Percentiles rank a stretch among this genome's conserved stretches.
Evolutionary conservation across 2,329 filamentous ascomycete species (phyloP).

Genomic region (Xylaria sp.): DNA sequence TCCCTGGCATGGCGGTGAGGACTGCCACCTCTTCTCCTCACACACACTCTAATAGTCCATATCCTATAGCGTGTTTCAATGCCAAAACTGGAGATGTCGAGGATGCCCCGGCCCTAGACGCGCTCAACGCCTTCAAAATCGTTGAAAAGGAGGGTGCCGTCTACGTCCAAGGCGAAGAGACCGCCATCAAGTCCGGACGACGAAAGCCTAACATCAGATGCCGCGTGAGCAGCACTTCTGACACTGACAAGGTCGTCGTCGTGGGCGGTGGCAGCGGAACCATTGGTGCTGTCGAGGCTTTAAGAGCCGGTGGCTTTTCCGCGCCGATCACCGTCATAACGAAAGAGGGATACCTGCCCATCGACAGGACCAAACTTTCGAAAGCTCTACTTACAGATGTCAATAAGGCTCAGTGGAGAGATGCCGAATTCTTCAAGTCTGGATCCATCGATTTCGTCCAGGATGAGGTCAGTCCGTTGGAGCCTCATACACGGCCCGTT

Average conservation of each 20-base stretch:
- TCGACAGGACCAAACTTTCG: constrained; percentile 94
- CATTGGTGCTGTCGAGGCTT: constrained; percentile 81
- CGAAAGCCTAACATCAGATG: constrained; percentile 81
- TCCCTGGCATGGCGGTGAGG: constrained; percentile 91
- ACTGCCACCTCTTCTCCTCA: neutral
- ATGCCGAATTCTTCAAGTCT: constrained; percentile 79
- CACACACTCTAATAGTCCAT: constrained; percentile 25
- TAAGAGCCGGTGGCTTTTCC: constrained; percentile 83
- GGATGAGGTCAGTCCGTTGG: constrained; percentile 60
- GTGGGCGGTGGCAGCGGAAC: constrained; percentile 89
- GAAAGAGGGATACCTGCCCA: constrained; percentile 84
- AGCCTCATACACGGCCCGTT: neutral
- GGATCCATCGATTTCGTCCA: constrained; percentile 67
- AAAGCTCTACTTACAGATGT: constrained; percentile 89
- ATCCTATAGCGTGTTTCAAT: constrained; percentile 83
- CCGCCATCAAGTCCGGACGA: constrained; percentile 79
- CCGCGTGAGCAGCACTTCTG: constrained; percentile 58
- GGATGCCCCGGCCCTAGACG: constrained; percentile 89
- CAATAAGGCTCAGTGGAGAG: constrained; percentile 80
- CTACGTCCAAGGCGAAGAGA: constrained; percentile 84
- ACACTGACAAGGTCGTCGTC: constrained; percentile 78
- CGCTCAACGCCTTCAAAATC: constrained; percentile 84
- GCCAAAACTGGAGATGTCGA: constrained; percentile 91
- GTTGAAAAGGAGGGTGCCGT: constrained; percentile 83
- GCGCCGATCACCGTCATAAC: constrained; percentile 86